phyloP scores from a whole-genome alignment of 2,329 filamentous ascomycete genomes.

The Talaromyces atroroseus region DNA sequence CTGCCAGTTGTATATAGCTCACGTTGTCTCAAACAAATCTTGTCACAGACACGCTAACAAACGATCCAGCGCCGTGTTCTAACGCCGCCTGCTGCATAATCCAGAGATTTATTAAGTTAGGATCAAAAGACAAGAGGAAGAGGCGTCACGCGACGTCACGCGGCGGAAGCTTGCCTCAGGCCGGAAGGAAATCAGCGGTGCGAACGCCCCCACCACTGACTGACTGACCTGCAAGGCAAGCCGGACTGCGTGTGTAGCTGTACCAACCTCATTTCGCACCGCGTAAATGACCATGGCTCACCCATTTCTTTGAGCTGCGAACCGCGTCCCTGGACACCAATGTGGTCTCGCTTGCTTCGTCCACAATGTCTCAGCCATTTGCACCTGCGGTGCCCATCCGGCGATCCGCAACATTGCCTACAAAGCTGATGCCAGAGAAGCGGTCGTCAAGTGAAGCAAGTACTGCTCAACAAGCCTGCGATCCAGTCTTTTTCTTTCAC shows the following conservation, averaged over 20 bases:
- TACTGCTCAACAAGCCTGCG: constrained; percentile 24
- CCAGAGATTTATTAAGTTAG: no score
- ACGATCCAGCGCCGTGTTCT: no score
- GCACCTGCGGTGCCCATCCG: constrained; percentile 20
- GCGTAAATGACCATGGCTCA: not conserved
- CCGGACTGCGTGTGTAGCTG: no score
- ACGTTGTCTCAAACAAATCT: no score
- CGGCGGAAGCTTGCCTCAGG: not conserved
- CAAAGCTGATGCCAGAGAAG: constrained; percentile 26
- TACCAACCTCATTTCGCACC: not conserved
- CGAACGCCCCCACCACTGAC: not conserved
- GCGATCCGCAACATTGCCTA: constrained; percentile 33
- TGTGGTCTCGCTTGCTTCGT: not conserved
- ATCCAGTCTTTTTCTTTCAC: constrained; percentile 61
- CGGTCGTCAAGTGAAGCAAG: constrained; percentile 20
- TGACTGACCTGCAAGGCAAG: no score
- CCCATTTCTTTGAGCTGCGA: not conserved
- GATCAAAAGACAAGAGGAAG: no score
- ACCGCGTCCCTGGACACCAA: not conserved
- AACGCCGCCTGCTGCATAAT: no score
- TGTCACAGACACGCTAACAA: not conserved
- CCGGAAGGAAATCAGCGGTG: not conserved
- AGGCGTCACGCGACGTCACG: not conserved
- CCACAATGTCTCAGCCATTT: constrained; percentile 29
- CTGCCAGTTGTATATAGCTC: no score